Evolutionary conservation across 176 grass and related monocot genomes (phyloP).

Genomic region (Juncus effusus): DNA sequence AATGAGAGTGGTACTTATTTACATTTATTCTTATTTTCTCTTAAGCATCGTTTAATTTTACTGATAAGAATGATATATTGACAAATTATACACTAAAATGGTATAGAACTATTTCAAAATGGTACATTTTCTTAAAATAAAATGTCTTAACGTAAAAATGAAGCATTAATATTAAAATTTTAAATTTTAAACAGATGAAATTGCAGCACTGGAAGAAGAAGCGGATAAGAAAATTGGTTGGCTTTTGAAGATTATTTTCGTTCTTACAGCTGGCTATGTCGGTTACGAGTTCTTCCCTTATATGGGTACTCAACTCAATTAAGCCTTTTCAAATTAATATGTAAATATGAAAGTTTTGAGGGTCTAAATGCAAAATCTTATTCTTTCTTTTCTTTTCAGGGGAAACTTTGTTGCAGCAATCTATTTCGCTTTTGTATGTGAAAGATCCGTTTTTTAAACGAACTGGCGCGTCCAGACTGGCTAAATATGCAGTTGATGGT

Average conservation of each 20-base stretch:
- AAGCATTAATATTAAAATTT: conserved; percentile 2
- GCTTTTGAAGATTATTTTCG: conserved; percentile 82
- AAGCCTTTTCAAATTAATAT: background rate
- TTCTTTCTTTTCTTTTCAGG: conserved; percentile 50
- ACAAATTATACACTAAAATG: background rate
- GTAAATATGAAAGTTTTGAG: conserved; percentile 9
- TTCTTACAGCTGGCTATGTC: conserved; percentile 70
- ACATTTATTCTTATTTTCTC: background rate
- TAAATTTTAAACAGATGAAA: conserved; percentile 46
- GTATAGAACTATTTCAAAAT: too few relatives aligned
- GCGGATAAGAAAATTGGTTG: conserved; percentile 81
- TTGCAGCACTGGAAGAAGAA: conserved; percentile 75
- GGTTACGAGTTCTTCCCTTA: conserved; percentile 93
- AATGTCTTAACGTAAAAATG: background rate
- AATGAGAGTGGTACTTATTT: conserved; percentile 31
- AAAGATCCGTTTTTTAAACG: conserved; percentile 93
- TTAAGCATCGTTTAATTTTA: background rate
- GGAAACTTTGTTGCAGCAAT: conserved; percentile 78
- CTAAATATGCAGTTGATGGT: conserved; percentile 86
- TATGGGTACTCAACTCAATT: conserved; percentile 54
- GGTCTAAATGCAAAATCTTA: conserved; percentile 11
- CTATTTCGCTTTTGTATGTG: conserved; percentile 82
- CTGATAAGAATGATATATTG: background rate
- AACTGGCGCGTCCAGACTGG: conserved; percentile 80
- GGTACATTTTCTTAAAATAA: background rate